Evolutionary conservation across 495 filamentous ascomycete genomes (phyloP).

Genomic region (Podospora pseudocomata): DNA sequence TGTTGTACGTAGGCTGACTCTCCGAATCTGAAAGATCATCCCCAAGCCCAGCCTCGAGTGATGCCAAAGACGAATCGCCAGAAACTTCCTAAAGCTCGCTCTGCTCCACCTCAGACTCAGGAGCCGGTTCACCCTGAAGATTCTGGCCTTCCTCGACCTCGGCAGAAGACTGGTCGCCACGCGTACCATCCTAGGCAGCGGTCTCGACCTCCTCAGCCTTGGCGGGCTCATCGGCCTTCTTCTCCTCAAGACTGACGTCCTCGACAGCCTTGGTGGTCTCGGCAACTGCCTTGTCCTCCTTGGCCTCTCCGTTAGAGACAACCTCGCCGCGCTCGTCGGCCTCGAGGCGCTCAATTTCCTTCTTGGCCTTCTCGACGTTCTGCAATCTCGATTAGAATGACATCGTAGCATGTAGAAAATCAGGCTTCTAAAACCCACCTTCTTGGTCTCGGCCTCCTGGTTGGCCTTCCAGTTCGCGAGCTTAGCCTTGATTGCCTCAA

Average conservation of each 20-base stretch:
- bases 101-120: neutral
- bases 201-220: conserved; percentile 14
- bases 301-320: conserved; percentile 33
- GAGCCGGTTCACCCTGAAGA: neutral
- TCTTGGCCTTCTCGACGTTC: conserved; percentile 74
- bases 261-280: conserved; percentile 21
- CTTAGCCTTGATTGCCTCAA: conserved; percentile 90
- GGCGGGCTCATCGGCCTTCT: conserved; percentile 5
- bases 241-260: conserved; percentile 9
- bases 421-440: conserved; percentile 54
- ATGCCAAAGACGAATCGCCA: too few species aligned
- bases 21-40: too few species aligned
- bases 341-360: conserved; percentile 60
- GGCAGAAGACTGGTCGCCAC: neutral
- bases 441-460: conserved; percentile 85
- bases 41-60: too few species aligned
- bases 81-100: neutral
- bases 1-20: too few species aligned
- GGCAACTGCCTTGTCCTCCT: conserved; percentile 49
- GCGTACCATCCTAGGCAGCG: conserved; percentile 7
- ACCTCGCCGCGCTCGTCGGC: conserved; percentile 48
- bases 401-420: neutral
- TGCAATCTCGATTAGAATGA: conserved; percentile 20
- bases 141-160: neutral
- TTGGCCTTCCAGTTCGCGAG: conserved; percentile 88